Conservation (phyloP, 768 basidiomycete genomes). For the Mycena chlorophos region DNA sequence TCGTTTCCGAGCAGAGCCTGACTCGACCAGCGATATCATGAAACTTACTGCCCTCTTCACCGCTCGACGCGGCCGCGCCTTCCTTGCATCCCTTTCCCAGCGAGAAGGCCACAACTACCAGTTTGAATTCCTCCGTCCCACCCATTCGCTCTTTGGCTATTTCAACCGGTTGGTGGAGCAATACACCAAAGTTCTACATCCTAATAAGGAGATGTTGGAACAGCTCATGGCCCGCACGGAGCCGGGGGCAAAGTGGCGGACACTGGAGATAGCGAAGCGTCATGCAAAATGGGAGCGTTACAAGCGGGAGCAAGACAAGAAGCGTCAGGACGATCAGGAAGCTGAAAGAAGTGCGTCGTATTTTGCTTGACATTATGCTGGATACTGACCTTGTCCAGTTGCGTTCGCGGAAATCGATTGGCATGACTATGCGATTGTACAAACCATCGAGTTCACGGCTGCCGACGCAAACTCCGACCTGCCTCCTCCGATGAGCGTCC, state of each 20-base stretch:
- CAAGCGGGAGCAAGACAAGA: constrained; percentile 82
- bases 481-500: constrained; percentile 94
- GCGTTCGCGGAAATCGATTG: constrained; percentile 98
- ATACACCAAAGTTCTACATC: constrained; percentile 87
- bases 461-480: constrained; percentile 89
- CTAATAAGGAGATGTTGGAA: constrained; percentile 72
- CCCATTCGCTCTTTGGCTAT: constrained; percentile 92
- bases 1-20: background rate
- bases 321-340: constrained; percentile 86
- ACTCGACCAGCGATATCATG: constrained; percentile 75
- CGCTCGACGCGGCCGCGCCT: constrained; percentile 84
- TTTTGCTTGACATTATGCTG: background rate
- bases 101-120: constrained; percentile 95
- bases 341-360: constrained; percentile 75
- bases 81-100: constrained; percentile 80
- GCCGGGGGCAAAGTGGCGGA: constrained; percentile 71
- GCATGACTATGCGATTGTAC: constrained; percentile 98
- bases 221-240: constrained; percentile 65
- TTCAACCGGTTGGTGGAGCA: constrained; percentile 98
- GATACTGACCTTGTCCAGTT: constrained; percentile 41
- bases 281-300: constrained; percentile 89
- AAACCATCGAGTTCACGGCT: constrained; percentile 95
- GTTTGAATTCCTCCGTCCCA: constrained; percentile 95
- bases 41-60: constrained; percentile 96
- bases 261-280: constrained; percentile 70